Base-by-base conservation (phyloP, 163 green algal species). In the Scenedesmus sp. region DNA sequence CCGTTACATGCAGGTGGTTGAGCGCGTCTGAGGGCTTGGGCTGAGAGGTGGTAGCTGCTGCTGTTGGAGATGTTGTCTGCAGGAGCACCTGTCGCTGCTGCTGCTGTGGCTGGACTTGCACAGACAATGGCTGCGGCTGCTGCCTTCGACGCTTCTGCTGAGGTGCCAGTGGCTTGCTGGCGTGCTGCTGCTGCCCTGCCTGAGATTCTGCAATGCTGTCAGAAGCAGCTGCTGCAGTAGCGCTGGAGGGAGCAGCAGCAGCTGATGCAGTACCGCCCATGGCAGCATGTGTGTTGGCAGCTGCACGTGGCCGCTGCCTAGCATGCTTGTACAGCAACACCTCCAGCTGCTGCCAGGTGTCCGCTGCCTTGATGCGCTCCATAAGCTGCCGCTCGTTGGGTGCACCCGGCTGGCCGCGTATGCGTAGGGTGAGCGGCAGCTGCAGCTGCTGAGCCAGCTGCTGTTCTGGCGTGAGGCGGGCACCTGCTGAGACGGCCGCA, bases 1-100 rank as follows among this genome's bases (percentile, higher is more conserved):
- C 87, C 20, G 87, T 91, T 16, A 91, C 56, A 72, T 91, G 87
- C 78, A 91, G 24, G 53, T 49, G 5, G 42, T 91, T 91, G 9
- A 91, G 78, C 49, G 46, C 10, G 2, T 26, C 44, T 49, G 82
- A 20, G 37, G 76, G 40, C 37, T 83, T 30, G 20, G 10, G 40
- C 35, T 46, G 35, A 46, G 33, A 6, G 16, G 20, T 10, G 53
- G 81, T n/a, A 68, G 49, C 51, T 86, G 81, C 43, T 61, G 83
- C 49, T 79, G 82, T 51, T 43, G 82, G n/a, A 79, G 51, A n/a
- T 26, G 18, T 35, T 51, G 30, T 35, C 46, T 40, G 42, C 35
- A 46, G 78, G 7, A 37, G 78, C 16, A 46, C 40, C 35, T 49
- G 49, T 5, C 18, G 33, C 10, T 26, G 49, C 49, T 51, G 49